Evolutionary conservation across 352 stramenopile genomes (phyloP), one percentile per base, ranked within the genome.

Genomic region (Halophytophthora polymorphica): DNA sequence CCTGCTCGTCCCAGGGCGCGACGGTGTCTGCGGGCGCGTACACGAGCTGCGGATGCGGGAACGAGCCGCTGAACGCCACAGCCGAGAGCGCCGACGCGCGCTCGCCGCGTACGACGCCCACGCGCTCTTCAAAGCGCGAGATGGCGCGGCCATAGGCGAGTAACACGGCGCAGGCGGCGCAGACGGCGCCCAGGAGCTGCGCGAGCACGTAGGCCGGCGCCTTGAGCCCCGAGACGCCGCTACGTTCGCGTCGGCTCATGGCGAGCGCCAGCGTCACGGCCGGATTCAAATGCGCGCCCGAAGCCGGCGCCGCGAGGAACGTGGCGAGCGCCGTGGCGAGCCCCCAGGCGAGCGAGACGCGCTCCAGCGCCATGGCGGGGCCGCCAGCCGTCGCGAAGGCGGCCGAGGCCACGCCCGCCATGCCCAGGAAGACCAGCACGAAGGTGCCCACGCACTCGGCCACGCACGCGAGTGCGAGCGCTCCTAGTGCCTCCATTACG

Each of bases 201-300:
- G 79, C 74, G 3, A 73, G 11, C 50, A 76, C 71, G 36, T 89
- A 94, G 8, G 67, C 67, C 19, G 80, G 39, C 18, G 83, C 36
- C 53, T 90, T 86, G 38, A 56, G 58, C 22, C 55, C 71, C 1
- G 49, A 53, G 39, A 74, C 70, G 3, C 50, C 41, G 35, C 36
- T 68, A 23, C 61, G 58, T 22, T 61, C 59, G 23, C 60, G 44
- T 23, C 40, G 40, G 11, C 83, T 63, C 3, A 86, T 18, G 2
- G 70, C 64, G 48, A 91, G 69, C 0, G 73, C 64, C 31, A 86
- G n/a, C 13, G 70, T 81, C 19, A 88, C 63, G 0, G 76, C 77
- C 21, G 81, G 81, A 57, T 91, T 91, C 34, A 89, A 61, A 53
- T 91, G 81, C 2, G 76, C 77, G 18, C 77, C 77, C 3, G 73